Evolutionary conservation across 257 asterid genomes (phyloP).

Genomic region (Solanum raphanifolium): DNA sequence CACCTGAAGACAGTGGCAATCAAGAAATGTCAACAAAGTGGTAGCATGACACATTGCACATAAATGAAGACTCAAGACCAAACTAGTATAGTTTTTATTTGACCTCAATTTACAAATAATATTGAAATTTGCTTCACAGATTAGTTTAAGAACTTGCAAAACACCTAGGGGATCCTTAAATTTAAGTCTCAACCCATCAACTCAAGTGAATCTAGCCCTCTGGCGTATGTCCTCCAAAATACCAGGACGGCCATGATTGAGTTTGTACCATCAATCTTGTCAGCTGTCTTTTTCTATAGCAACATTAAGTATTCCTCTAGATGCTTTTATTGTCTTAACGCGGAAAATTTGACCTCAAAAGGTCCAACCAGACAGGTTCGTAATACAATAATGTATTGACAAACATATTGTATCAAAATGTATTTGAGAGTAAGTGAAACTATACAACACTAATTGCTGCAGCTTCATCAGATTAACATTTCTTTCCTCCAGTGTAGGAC

Average conservation of each 20-base stretch:
- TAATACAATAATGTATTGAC: background rate
- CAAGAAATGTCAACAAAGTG: background rate
- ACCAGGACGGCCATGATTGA: background rate
- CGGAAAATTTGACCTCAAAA: background rate
- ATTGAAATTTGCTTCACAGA: background rate
- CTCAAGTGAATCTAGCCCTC: background rate
- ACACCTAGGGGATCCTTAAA: background rate
- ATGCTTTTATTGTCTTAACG: background rate
- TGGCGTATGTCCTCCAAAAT: background rate
- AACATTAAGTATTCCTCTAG: background rate
- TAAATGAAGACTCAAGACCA: background rate
- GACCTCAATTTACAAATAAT: background rate
- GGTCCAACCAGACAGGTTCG: background rate
- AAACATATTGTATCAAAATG: background rate
- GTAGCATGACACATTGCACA: background rate
- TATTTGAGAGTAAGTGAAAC: background rate
- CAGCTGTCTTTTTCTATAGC: background rate
- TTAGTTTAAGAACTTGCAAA: background rate
- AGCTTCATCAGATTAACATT: background rate
- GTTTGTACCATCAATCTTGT: background rate
- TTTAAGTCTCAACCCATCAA: background rate
- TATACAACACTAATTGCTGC: background rate
- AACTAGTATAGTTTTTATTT: background rate
- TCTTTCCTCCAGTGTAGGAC: background rate
- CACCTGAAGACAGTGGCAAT: conserved; percentile 43